Conservation (phyloP, 352 stramenopile genomes). For the Albugo laibachii region DNA sequence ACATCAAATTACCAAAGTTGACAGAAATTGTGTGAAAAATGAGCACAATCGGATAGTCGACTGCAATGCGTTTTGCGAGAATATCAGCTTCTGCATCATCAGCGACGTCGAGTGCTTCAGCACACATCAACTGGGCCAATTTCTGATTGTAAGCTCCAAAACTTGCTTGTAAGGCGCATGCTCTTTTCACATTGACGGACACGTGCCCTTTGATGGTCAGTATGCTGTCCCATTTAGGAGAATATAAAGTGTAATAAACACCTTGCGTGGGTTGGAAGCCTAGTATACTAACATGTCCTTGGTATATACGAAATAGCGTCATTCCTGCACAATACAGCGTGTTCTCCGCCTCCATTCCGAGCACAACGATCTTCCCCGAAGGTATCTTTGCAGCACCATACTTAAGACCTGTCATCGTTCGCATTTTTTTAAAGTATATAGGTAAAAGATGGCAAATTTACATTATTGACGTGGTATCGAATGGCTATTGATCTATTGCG, state of each 20-base stretch:
- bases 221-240: constrained; percentile 62
- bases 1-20: constrained; percentile 46
- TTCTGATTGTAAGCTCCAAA: constrained; percentile 22
- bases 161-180: constrained; percentile 17
- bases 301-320: constrained; percentile 57
- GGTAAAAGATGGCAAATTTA: background rate
- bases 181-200: constrained; percentile 12
- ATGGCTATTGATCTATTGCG: no score
- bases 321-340: constrained; percentile 45
- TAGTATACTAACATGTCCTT: constrained; percentile 46
- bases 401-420: background rate
- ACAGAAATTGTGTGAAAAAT: constrained; percentile 44
- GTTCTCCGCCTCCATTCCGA: constrained; percentile 30
- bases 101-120: constrained; percentile 20
- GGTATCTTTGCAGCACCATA: constrained; percentile 24
- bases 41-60: constrained; percentile 45
- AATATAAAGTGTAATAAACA: constrained; percentile 64
- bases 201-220: constrained; percentile 24
- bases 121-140: constrained; percentile 27
- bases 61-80: constrained; percentile 33
- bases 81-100: constrained; percentile 54
- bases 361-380: constrained; percentile 37
- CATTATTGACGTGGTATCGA: background rate
- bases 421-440: background rate
- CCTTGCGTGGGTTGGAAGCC: constrained; percentile 43